Evolutionary conservation across 108 stramenopile species (phyloP).

Genomic region (Craspedostauros australis): DNA sequence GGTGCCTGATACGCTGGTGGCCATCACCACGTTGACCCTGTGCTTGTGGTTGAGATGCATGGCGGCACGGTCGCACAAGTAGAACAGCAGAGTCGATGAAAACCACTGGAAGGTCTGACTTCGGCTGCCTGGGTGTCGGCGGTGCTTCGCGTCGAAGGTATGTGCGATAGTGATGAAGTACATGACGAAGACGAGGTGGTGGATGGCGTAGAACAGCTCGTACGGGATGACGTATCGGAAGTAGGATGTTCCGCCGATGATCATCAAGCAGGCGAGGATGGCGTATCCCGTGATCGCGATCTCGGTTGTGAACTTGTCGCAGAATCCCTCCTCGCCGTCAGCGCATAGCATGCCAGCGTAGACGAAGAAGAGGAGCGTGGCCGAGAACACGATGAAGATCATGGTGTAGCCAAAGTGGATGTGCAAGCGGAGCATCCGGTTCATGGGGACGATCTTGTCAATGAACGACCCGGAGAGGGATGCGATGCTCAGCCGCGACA

Average conservation of each 20-base stretch:
- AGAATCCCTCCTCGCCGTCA: slow-evolving; percentile 35
- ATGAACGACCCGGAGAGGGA: slow-evolving; percentile 16
- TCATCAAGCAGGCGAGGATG: slow-evolving; percentile 24
- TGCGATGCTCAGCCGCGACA: slow-evolving; percentile 32
- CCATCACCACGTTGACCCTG: slow-evolving; percentile 7
- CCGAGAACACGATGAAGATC: slow-evolving; percentile 24
- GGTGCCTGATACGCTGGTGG: slow-evolving; percentile 14
- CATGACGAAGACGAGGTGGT: slow-evolving; percentile 31
- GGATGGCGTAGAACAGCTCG: slow-evolving; percentile 34
- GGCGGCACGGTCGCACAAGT: slow-evolving; percentile 31
- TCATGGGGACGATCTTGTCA: slow-evolving; percentile 26
- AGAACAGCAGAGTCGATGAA: slow-evolving; percentile 27
- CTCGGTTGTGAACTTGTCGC: slow-evolving; percentile 38
- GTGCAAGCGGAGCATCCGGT: slow-evolving; percentile 24
- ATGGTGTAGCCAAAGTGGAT: slow-evolving; percentile 40
- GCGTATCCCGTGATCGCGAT: slow-evolving; percentile 34
- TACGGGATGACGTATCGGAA: slow-evolving; percentile 34
- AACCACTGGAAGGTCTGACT: slow-evolving; percentile 50
- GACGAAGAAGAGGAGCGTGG: slow-evolving; percentile 38
- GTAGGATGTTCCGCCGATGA: slow-evolving; percentile 27
- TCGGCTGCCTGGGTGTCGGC: slow-evolving; percentile 13
- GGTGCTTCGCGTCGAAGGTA: slow-evolving; percentile 31
- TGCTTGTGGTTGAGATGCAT: slow-evolving; percentile 35
- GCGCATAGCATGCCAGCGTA: slow-evolving; percentile 34
- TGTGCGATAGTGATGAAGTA: slow-evolving; percentile 35